Base-by-base conservation (phyloP, 2,329 filamentous ascomycete genomes). In the Alternaria gaisen region DNA sequence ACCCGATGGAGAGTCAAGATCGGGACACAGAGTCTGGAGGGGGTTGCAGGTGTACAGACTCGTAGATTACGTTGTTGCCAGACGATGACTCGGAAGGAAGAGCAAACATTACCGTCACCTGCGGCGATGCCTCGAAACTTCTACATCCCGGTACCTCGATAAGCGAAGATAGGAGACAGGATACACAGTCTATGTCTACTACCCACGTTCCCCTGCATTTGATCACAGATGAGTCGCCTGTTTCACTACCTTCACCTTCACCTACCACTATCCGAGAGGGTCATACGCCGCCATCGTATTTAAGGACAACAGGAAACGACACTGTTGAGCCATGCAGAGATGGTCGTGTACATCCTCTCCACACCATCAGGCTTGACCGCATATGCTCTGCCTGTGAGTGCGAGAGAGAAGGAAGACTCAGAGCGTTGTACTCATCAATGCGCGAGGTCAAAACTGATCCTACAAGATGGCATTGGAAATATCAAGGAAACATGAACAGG, bases 391-490 rank as follows among this genome's bases (percentile, higher is more conserved):
- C 24, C 18, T 69, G 67, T 42, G 47, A 55, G 18, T 7, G 38
- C 14, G 55, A 53, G 8, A 61, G 53, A 41, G 55, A 62, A n/a
- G 26, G 60, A 30, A 54, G 63, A 20, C 24, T 65, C n/a, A 18
- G 34, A 3, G 30, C 20, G 11, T 20, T 65, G 3, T 54, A 41
- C 14, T 36, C 30, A 9, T 43, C 40, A 5, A 53, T 38, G n/a
- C 18, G 11, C 1, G 32, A 38, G 7, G 32, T 58, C 14, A 53
- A n/a, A 8, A 53, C 46, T 20, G 47, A 58, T 7, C 20, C 32
- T 28, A 22, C 30, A 52, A 55, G 40, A 26, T 60, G 61, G 61
- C 56, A 59, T 22, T 55, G 48, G 32, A 69, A 61, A 48, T 62
- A 53, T 30, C 55, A 52, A 16, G 55, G 55, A 9, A 36, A 42